phyloP scores from a whole-genome alignment of 129 eudicot species.

The Flaveria linearis region DNA sequence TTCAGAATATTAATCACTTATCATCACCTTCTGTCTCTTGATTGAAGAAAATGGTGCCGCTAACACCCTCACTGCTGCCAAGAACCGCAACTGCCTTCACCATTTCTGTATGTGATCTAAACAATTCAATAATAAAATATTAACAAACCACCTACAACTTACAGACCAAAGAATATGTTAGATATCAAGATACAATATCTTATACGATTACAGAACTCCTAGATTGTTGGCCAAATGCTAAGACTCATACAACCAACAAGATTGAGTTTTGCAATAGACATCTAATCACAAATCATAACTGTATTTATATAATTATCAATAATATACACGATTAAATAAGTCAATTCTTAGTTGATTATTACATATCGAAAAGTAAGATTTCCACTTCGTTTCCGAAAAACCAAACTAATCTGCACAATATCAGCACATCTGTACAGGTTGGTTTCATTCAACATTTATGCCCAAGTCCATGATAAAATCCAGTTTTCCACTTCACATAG shows the following conservation, averaged over 20 bases:
- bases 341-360: too few species aligned
- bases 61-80: constrained; percentile 89
- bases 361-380: too few species aligned
- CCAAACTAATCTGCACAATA: too few species aligned
- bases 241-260: constrained; percentile 2
- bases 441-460: not conserved
- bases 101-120: constrained; percentile 85
- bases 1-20: not conserved
- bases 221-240: not conserved
- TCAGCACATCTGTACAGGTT: too few species aligned
- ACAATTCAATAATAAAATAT: constrained; percentile 25
- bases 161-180: constrained; percentile 7
- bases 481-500: constrained; percentile 2
- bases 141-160: constrained; percentile 24
- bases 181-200: constrained; percentile 11
- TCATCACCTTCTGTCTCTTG: constrained; percentile 81
- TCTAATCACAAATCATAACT: constrained; percentile 9
- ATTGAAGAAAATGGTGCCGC: constrained; percentile 72
- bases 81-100: constrained; percentile 94
- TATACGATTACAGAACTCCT: not conserved
- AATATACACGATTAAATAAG: too few species aligned
- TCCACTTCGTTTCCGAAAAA: too few species aligned
- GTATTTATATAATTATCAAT: not conserved
- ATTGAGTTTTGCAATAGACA: constrained; percentile 12
- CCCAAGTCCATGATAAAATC: not conserved